Evolutionary conservation across 2,329 filamentous ascomycete species (phyloP).

Genomic region (Penicillium nordicum): DNA sequence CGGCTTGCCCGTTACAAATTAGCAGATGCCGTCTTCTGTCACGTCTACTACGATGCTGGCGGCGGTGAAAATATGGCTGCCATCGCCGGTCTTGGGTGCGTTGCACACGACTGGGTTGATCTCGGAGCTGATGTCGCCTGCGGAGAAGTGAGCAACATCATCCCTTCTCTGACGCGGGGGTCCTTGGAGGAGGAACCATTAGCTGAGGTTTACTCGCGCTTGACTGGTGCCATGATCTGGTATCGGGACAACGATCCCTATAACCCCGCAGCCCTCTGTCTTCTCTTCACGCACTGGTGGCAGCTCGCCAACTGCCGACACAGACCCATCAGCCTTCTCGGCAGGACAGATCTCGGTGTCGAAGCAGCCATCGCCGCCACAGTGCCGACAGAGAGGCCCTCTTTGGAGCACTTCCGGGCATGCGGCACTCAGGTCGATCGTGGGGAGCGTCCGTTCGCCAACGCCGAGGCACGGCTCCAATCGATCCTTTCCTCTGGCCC

Average conservation of each 20-base stretch:
- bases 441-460: slow-evolving; percentile 8
- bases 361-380: slow-evolving; percentile 8
- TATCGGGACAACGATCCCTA: slow-evolving; percentile 16
- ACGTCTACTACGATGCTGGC: slow-evolving; percentile 14
- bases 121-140: slow-evolving; percentile 11
- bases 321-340: slow-evolving; percentile 9
- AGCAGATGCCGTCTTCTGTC: slow-evolving; percentile 13
- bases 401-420: slow-evolving; percentile 12
- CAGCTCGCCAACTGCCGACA: slow-evolving; percentile 16
- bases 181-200: slow-evolving; percentile 11
- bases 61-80: slow-evolving; percentile 15
- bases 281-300: slow-evolving; percentile 16
- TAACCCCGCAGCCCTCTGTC: slow-evolving; percentile 13
- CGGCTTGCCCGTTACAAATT: slow-evolving; percentile 15
- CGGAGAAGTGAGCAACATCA: slow-evolving; percentile 15
- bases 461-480: slow-evolving; percentile 9
- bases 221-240: slow-evolving; percentile 14
- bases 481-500: neutral
- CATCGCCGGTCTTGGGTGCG: slow-evolving; percentile 14
- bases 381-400: slow-evolving; percentile 8
- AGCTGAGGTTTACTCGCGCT: slow-evolving; percentile 10
- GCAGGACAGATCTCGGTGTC: slow-evolving; percentile 10
- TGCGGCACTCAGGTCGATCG: slow-evolving; percentile 10
- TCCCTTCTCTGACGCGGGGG: slow-evolving; percentile 10
- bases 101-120: slow-evolving; percentile 14